These are phyloP conservation scores for Fusarium nanum DNA, from an alignment of 2,329 filamentous ascomycete genomes.

Conservation along the genomic window DNA sequence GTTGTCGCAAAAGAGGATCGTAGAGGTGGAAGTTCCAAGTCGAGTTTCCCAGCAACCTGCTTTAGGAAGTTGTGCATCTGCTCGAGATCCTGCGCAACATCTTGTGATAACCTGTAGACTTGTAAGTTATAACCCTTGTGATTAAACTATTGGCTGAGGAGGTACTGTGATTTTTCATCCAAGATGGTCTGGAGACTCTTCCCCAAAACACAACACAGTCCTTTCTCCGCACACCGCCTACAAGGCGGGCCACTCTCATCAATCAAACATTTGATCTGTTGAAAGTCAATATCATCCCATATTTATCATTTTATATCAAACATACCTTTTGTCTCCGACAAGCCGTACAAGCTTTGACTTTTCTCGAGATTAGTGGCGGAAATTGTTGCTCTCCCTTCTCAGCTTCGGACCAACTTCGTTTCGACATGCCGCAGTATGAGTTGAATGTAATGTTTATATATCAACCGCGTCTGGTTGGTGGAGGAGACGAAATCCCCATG, in stretches of 20 bases:
- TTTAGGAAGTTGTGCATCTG: constrained; percentile 42
- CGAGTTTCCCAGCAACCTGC: constrained; percentile 42
- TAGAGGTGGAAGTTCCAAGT: constrained; percentile 39
- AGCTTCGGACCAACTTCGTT: constrained; percentile 31
- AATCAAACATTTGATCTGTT: constrained; percentile 56
- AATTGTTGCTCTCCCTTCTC: constrained; percentile 24
- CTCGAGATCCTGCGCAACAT: constrained; percentile 42
- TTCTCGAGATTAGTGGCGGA: constrained; percentile 52
- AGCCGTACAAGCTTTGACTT: constrained; percentile 56
- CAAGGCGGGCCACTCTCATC: constrained; percentile 55
- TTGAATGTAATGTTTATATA: constrained; percentile 18
- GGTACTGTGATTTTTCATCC: constrained; percentile 55
- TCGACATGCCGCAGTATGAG: constrained; percentile 11
- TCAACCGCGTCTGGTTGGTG: constrained; percentile 24
- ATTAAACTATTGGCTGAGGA: not conserved
- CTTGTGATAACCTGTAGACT: constrained; percentile 11
- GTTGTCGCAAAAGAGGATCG: constrained; percentile 24
- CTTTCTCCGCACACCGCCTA: constrained; percentile 51
- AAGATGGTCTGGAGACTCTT: constrained; percentile 57
- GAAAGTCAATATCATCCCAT: not conserved
- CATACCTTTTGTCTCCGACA: constrained; percentile 56
- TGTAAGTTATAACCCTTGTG: not conserved
- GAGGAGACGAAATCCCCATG: not conserved
- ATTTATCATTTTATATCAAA: too few relatives aligned
- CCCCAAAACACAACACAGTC: constrained; percentile 54